Percentiles rank a stretch among this genome's conserved stretches.
These are phyloP conservation scores for Amborella trichopoda DNA, from an alignment of 164 flowering plant species.

Conservation along the genomic window DNA sequence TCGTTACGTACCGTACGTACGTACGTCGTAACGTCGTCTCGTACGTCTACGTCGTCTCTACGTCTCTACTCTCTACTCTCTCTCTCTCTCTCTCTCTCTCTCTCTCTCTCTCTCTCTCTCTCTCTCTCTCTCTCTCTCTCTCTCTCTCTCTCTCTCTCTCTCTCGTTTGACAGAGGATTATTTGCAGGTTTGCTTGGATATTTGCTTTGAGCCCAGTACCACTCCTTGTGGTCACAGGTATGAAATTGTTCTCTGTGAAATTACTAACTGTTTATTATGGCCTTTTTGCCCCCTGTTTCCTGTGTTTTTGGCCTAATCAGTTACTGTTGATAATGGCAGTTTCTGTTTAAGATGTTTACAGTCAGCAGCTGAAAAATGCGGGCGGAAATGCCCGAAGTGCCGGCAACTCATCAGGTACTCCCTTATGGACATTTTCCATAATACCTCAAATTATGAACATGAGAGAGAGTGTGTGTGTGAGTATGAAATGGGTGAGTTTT, in stretches of 20 bases:
- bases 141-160: too few species aligned
- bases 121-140: too few species aligned
- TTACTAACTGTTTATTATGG: neutral
- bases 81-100: too few species aligned
- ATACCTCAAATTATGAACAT: neutral
- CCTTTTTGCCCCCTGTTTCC: neutral
- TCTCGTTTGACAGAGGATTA: too few species aligned
- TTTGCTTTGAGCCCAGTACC: constrained; percentile 88
- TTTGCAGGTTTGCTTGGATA: constrained; percentile 80
- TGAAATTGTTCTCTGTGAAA: neutral
- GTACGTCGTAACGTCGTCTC: neutral
- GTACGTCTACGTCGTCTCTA: too few species aligned
- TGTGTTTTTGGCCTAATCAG: neutral
- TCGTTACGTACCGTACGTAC: neutral
- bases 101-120: too few species aligned
- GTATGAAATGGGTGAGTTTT: neutral
- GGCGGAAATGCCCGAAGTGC: constrained; percentile 82
- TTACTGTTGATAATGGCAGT: constrained; percentile 19
- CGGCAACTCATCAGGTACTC: constrained; percentile 84
- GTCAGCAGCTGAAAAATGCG: constrained; percentile 85
- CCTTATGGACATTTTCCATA: neutral
- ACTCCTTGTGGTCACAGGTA: constrained; percentile 98
- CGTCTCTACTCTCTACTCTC: too few species aligned
- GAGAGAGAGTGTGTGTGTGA: neutral
- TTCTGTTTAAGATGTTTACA: constrained; percentile 78